Evolutionary conservation across 1,284 basidiomycete species (phyloP), one percentile per base, ranked within the genome.

Genomic region (Cronartium quercuum): DNA sequence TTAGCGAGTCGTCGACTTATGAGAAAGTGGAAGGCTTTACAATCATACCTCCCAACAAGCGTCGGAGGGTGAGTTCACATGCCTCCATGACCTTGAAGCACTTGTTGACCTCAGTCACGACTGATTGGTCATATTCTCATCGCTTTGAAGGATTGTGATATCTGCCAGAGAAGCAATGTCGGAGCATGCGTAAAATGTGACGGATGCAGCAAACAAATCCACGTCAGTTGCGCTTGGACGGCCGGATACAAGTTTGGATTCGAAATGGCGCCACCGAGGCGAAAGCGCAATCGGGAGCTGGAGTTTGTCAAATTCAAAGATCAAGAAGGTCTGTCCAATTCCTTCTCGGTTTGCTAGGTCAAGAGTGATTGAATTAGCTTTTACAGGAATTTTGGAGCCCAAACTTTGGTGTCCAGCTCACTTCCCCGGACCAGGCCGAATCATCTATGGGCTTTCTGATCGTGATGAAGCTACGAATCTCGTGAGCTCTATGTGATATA

Each of bases 191-290:
- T 64, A 18, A 66, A 61, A 47, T 75, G 71, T 35, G 71, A 75
- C 40, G 37, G 66, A 75, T 75, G 71, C 65, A 21, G 41, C 29
- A 63, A 60, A 40, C 66, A 38, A 7, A 62, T 75, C 18, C 71
- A 75, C 58, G 71, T 75, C 55, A 67, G 71, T 51, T 75, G 71
- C 38, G 71, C 71, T 40, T 75, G 71, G 71, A 61, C 65, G 42
- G 55, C 64, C 21, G 71, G 71, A 51, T 75, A 75, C 21, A 66
- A 75, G n/a, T 66, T 75, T 55, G 64, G 71, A 21, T 75, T 75
- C 63, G 71, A 75, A 38, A 75, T 75, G 24, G 40, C 47, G 40
- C 65, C 71, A 4, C 71, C 65, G 51, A 75, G 65, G 44, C 66
- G 66, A 37, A 57, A 64, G 29, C 71, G 71, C 24, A 64, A 64